phyloP scores from a whole-genome alignment of 441 rosid genomes.

The Biscutella laevigata region DNA sequence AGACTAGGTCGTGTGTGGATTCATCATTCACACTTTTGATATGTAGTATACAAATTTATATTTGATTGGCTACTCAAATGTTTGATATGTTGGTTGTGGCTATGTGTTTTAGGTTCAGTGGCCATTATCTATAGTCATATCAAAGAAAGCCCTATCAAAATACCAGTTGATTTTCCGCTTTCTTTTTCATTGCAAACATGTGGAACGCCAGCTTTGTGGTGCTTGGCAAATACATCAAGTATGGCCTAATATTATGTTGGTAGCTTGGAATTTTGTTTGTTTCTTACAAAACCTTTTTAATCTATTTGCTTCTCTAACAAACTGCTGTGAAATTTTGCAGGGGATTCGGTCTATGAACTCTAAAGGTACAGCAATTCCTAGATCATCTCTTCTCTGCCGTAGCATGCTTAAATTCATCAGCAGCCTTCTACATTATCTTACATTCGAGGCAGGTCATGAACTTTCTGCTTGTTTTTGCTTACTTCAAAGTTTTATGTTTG shows the following conservation, averaged over 20 bases:
- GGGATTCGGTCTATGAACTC: constrained; percentile 72
- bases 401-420: constrained; percentile 93
- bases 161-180: constrained; percentile 89
- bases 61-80: too few relatives aligned
- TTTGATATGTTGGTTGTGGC: too few relatives aligned
- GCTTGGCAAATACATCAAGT: constrained; percentile 99
- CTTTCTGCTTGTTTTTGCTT: constrained; percentile 18
- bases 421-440: constrained; percentile 91
- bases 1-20: neutral
- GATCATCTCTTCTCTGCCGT: constrained; percentile 93
- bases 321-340: constrained; percentile 33
- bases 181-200: constrained; percentile 89
- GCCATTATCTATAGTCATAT: constrained; percentile 92
- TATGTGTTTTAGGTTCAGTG: constrained; percentile 73
- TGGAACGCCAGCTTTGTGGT: constrained; percentile 91
- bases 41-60: neutral
- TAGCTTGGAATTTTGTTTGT: neutral
- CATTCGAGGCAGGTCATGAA: constrained; percentile 70
- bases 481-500: neutral
- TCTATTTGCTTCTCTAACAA: constrained; percentile 16
- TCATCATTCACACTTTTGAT: neutral
- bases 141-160: constrained; percentile 80
- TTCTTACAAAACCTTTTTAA: neutral
- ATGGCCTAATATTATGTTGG: constrained; percentile 26
- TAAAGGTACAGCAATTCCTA: constrained; percentile 65